Percentiles rank a stretch among this genome's conserved stretches.
phyloP scores from a whole-genome alignment of 1,284 basidiomycete genomes.

The Spongiforma sp. region DNA sequence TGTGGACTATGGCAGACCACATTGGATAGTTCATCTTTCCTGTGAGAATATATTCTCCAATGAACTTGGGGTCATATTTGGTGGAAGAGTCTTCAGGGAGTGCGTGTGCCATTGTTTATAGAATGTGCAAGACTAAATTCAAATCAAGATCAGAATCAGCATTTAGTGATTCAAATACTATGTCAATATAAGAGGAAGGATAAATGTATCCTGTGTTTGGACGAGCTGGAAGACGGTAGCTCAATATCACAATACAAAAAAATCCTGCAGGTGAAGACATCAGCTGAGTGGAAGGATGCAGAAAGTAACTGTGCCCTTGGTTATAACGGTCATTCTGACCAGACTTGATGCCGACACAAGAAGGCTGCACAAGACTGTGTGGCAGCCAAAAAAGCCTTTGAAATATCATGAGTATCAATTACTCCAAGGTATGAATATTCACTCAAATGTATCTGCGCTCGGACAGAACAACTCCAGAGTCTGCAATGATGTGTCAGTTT shows the following conservation, averaged over 20 bases:
- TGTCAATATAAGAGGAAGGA: no score
- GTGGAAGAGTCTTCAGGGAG: background rate
- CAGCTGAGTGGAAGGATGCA: background rate
- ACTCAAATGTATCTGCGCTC: background rate
- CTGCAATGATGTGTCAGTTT: background rate
- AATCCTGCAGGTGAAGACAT: background rate
- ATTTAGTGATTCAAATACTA: no score
- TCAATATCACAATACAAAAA: background rate
- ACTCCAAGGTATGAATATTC: background rate
- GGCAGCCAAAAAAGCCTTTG: background rate
- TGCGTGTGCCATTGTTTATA: no score
- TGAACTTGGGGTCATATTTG: no score
- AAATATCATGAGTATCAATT: background rate
- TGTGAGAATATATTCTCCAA: no score
- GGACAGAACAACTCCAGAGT: background rate
- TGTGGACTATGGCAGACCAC: no score
- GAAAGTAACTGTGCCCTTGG: background rate
- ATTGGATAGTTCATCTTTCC: no score
- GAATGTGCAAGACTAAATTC: no score
- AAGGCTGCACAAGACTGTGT: background rate
- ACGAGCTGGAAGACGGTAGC: background rate
- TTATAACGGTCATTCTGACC: background rate
- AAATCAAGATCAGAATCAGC: no score
- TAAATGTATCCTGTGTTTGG: no score
- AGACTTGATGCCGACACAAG: background rate